These are phyloP conservation scores for Botrytis medusae DNA, from an alignment of 2,329 filamentous ascomycete species.

Conservation along the genomic window DNA sequence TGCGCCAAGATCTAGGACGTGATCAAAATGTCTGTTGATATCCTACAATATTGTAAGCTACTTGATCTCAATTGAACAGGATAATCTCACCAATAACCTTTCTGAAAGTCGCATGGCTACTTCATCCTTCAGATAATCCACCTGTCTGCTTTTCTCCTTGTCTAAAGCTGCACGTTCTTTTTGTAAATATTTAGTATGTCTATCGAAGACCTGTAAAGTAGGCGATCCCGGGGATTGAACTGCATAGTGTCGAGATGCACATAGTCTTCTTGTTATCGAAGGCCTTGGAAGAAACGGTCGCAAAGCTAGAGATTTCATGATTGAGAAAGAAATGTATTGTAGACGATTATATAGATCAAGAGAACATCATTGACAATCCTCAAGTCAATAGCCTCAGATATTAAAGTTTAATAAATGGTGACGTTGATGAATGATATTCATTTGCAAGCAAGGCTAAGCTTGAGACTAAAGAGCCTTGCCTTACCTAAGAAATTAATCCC, in stretches of 20 bases:
- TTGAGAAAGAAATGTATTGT: neutral
- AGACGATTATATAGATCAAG: neutral
- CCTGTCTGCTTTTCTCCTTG: constrained; percentile 69
- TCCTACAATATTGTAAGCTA: constrained; percentile 54
- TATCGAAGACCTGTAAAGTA: constrained; percentile 88
- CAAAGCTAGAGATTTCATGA: constrained; percentile 35
- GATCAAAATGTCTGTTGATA: constrained; percentile 83
- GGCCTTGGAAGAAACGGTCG: constrained; percentile 31
- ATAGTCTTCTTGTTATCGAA: constrained; percentile 26
- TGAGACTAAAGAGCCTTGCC: neutral
- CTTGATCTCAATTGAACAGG: constrained; percentile 9
- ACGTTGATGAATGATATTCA: constrained; percentile 11
- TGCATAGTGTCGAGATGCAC: constrained; percentile 62
- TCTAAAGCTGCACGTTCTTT: constrained; percentile 80
- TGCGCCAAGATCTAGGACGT: constrained; percentile 87
- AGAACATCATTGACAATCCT: neutral
- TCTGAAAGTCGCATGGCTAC: constrained; percentile 83
- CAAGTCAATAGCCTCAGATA: neutral
- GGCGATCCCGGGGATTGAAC: constrained; percentile 75
- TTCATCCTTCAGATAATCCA: constrained; percentile 93
- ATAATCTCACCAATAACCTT: constrained; percentile 65
- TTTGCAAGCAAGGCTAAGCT: constrained; percentile 8
- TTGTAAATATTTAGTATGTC: constrained; percentile 82
- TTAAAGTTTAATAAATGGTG: neutral
- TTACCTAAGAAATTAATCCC: constrained; percentile 18